phyloP scores from a whole-genome alignment of 768 basidiomycete species.

The Boletus pseudo-olivaceus region DNA sequence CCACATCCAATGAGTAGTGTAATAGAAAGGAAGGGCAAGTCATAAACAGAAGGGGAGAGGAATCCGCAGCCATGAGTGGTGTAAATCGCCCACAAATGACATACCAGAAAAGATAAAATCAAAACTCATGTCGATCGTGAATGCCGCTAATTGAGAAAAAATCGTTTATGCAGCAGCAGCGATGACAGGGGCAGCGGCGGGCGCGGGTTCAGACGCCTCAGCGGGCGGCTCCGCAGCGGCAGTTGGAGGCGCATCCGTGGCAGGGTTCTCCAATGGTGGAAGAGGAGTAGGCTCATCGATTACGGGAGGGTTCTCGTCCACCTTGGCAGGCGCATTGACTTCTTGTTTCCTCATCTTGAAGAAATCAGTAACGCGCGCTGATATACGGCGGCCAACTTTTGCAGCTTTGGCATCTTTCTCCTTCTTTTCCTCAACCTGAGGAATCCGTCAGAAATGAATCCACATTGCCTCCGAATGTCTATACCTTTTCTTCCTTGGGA shows the following conservation, averaged over 20 bases:
- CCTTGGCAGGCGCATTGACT: conserved; percentile 68
- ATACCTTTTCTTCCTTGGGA: conserved; percentile 62
- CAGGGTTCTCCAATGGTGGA: conserved; percentile 81
- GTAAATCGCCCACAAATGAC: conserved; percentile 36
- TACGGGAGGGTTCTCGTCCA: conserved; percentile 85
- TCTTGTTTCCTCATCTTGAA: conserved; percentile 74
- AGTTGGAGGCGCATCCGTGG: conserved; percentile 42
- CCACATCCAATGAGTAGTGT: conserved; percentile 59
- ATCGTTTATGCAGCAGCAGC: conserved; percentile 72
- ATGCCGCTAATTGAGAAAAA: conserved; percentile 12
- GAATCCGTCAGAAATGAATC: not conserved
- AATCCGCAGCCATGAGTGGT: conserved; percentile 37
- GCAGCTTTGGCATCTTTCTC: conserved; percentile 46
- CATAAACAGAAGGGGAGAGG: conserved; percentile 33
- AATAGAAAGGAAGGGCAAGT: conserved; percentile 32
- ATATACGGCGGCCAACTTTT: conserved; percentile 81
- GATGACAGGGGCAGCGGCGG: conserved; percentile 62
- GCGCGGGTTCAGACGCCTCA: conserved; percentile 36
- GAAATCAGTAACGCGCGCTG: conserved; percentile 76
- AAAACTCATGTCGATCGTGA: conserved; percentile 46
- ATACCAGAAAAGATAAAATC: conserved; percentile 35
- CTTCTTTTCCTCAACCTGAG: conserved; percentile 46
- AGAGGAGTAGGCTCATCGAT: conserved; percentile 81
- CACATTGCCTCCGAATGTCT: not conserved
- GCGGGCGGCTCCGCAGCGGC: conserved; percentile 33